Conservation (phyloP, 2,329 filamentous ascomycete species). For the Cladosporium sp. region DNA sequence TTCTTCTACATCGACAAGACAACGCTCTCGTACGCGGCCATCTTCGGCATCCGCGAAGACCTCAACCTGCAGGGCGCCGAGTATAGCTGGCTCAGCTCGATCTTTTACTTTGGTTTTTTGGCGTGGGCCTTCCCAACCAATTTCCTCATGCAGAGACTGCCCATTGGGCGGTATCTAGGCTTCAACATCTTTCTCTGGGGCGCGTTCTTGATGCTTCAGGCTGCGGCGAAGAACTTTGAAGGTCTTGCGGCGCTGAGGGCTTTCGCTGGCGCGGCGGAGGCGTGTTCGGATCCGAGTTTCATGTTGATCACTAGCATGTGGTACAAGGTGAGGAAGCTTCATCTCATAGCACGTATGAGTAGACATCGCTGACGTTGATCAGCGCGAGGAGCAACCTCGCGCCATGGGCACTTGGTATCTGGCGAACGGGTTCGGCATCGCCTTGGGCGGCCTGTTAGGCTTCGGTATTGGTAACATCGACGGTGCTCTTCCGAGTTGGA, state of each 20-base stretch:
- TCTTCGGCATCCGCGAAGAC: constrained; percentile 57
- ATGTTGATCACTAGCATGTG: constrained; percentile 63
- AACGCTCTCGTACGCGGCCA: constrained; percentile 56
- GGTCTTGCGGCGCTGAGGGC: constrained; percentile 52
- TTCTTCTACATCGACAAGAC: constrained; percentile 43
- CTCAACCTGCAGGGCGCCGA: constrained; percentile 51
- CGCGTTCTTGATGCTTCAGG: constrained; percentile 32
- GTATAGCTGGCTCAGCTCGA: constrained; percentile 51
- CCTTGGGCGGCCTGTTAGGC: constrained; percentile 51
- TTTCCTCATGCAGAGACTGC: constrained; percentile 47
- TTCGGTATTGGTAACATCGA: constrained; percentile 57
- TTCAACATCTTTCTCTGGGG: constrained; percentile 56
- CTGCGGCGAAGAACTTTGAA: constrained; percentile 40
- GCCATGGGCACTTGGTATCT: constrained; percentile 56
- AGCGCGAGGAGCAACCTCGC: constrained; percentile 55
- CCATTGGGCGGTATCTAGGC: constrained; percentile 46
- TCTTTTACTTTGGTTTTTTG: constrained; percentile 53
- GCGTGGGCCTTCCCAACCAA: constrained; percentile 51
- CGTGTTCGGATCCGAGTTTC: constrained; percentile 53
- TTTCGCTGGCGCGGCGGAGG: constrained; percentile 52
- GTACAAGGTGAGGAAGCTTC: constrained; percentile 19
- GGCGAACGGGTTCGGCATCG: constrained; percentile 54
- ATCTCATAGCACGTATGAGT: too few relatives aligned
- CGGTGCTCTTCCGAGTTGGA: constrained; percentile 52
- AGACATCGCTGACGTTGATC: constrained; percentile 30